Evolutionary conservation across 139 green algal species (phyloP), one percentile per base, ranked within the genome.

Genomic region (Chlorella sorokiniana): DNA sequence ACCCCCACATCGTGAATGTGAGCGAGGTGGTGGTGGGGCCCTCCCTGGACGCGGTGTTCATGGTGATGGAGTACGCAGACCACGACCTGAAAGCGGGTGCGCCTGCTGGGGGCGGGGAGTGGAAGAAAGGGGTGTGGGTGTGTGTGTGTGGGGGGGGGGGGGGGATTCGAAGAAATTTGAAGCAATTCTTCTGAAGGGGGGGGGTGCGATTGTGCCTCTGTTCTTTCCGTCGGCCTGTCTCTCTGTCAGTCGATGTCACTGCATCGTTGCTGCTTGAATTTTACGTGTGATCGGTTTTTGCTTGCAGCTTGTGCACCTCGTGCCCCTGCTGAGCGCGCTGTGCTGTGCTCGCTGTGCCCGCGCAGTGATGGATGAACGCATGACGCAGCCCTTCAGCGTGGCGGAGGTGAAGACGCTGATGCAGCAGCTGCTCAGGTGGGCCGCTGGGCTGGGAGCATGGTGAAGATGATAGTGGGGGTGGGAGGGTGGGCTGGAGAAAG

Each of bases 31-130:
- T 91, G 81, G 89, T 88, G 42, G 89, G 90, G 11, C 56, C 74
- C 41, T 68, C 42, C 9, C 83, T 90, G 42, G 88, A 95, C 76
- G 76, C 87, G n/a, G 89, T 99, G 41, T 99, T 94, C 93, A 97
- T 99, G 94, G 95, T 98, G 0, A 99, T 99, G 95, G 97, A 99
- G 87, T 98, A 95, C 85, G 93, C 96, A 83, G 95, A 99, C 84
- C 95, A 98, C 85, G 97, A 99, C 84, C 90, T 99, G 23, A 97
- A 96, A 80, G 69, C 42, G 27, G 73, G 73, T 68, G 14, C 20
- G 29, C 10, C 61, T 38, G 22, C 48, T 59, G 11, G 48, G 14
- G 48, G 11, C 11, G 11, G 48, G 11, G 11, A 59, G 48, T 59
- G 48, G n/a, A n/a, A n/a, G n/a, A n/a, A n/a, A n/a, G n/a, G n/a